Evolutionary conservation across 1,284 basidiomycete genomes (phyloP).

Genomic region (Tilletia indica): DNA sequence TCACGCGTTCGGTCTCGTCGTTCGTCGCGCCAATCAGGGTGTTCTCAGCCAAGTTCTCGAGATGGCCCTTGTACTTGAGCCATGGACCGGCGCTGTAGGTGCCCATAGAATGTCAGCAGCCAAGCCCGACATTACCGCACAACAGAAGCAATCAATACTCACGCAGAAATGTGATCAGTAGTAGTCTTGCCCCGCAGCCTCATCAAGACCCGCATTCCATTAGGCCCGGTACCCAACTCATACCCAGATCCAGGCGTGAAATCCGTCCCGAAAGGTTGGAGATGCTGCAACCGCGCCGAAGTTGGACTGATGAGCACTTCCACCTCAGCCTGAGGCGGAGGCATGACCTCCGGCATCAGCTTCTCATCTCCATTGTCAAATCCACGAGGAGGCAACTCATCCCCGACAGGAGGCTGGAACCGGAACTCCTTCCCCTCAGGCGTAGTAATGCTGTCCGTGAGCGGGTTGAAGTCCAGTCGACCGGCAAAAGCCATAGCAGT

Average conservation of each 20-base stretch:
- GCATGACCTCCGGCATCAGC: conserved; percentile 76
- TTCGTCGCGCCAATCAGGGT: conserved; percentile 61
- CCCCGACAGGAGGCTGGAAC: conserved; percentile 79
- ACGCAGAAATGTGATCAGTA: conserved; percentile 66
- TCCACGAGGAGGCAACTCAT: conserved; percentile 78
- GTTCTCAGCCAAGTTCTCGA: conserved; percentile 95
- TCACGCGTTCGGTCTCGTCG: conserved; percentile 59
- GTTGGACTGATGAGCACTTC: conserved; percentile 67
- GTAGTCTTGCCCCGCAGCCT: conserved; percentile 95
- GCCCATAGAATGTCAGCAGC: no score
- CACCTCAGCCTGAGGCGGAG: conserved; percentile 67
- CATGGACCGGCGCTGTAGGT: conserved; percentile 61
- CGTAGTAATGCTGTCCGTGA: conserved; percentile 74
- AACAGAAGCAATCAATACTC: not conserved
- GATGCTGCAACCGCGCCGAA: conserved; percentile 70
- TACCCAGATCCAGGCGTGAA: conserved; percentile 63
- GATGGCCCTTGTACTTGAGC: conserved; percentile 93
- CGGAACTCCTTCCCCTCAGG: conserved; percentile 75
- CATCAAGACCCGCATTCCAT: conserved; percentile 68
- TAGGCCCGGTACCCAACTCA: conserved; percentile 67
- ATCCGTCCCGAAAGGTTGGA: conserved; percentile 80
- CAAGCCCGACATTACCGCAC: not conserved
- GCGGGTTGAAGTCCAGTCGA: conserved; percentile 89
- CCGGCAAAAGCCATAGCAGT: conserved; percentile 92
- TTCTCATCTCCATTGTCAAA: conserved; percentile 75